Evolutionary conservation across 1,139 yeast genomes (phyloP), one percentile per base, ranked within the genome.

Genomic region (Blastobotrys serpentis): DNA sequence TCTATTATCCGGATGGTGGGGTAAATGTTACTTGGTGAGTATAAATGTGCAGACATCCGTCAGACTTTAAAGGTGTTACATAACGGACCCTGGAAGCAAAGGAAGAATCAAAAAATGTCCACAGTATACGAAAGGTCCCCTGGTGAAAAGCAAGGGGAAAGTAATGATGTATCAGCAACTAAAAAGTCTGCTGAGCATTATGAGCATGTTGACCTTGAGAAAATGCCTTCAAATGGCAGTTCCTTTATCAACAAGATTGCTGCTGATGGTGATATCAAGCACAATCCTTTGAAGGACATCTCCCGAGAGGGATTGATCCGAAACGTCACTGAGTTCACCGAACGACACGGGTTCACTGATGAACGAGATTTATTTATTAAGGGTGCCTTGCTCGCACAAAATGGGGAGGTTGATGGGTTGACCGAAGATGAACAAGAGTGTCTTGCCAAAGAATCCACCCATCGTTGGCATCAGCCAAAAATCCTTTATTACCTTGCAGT

Each of bases 371-470:
- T 81, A 45, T 84, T 87, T 64, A 81, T 82, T 14, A 74, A 76
- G 42, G 95, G 85, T 21, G 95, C 95, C 1, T 83, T 88, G 1
- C 68, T 85, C 40, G 90, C 95, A 1, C 77, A 89, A 62, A 67
- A 74, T 34, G 92, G 92, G 4, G 65, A 64, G 6, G 78, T 75
- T 1, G 80, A 77, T 58, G 75, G 81, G 26, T 79, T 86, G 79
- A 64, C 69, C 0, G 78, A 79, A 48, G 83, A 79, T 1, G 95
- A 87, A 58, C 78, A 77, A 54, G 62, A 68, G 13, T 76, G 73
- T 0, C 70, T 86, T 38, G 69, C 77, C 53, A 64, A 67, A 48
- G 81, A 75, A 57, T 75, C 72, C 51, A 75, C 79, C 40, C 84
- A 84, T 52, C 80, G 82, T 43, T 84, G 88, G 87, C 72, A 73